Evolutionary conservation across 2,329 filamentous ascomycete genomes (phyloP), one percentile per base, ranked within the genome.

Genomic region (Cryphonectria parasitica): DNA sequence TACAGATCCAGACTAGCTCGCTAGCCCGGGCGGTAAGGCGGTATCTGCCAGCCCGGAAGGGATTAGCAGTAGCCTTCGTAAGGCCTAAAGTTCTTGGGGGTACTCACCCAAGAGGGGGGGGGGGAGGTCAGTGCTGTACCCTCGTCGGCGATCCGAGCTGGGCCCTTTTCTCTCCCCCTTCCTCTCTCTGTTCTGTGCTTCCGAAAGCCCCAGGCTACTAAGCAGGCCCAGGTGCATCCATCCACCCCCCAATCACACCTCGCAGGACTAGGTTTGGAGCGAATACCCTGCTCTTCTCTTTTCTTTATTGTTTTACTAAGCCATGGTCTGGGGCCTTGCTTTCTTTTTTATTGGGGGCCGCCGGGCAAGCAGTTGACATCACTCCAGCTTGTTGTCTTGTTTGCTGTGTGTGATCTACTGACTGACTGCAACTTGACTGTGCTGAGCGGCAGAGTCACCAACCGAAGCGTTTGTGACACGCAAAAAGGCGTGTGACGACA

Each of bases 1-100:
- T 77, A 78, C 73, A 86, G 84, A 60, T 86, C 83, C 2, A 75
- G 73, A 0, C 76, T 77, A 0, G 83, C 84, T 0, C 84, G 79
- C 70, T 84, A 87, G 0, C 84, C 78, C 0, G 84, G 86, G 19
- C 76, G 78, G 69, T 83, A 86, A 0, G 84, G 63, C 63, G 63
- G 63, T 64, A 64, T 31, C 43, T 56, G 31, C 64, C 45, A 39
- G 41, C 41, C 61, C n/a, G 61, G 61, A 31, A n/a, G n/a, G 61
- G 61, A 39, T 64, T 64, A 64, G 61, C 39, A 39, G 45, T 64
- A 64, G 61, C 61, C 36, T 28, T 43, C 36, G 36, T 49, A 49
- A 61, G 58, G 31, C 19, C 58, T 61, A n/a, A 64, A 25, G 15
- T 25, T 49, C 63, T 52, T 64, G n/a, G 45, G 45, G 45, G 34